Base-by-base conservation (phyloP, 495 filamentous ascomycete species). In the Parachaetomium inaequale region DNA sequence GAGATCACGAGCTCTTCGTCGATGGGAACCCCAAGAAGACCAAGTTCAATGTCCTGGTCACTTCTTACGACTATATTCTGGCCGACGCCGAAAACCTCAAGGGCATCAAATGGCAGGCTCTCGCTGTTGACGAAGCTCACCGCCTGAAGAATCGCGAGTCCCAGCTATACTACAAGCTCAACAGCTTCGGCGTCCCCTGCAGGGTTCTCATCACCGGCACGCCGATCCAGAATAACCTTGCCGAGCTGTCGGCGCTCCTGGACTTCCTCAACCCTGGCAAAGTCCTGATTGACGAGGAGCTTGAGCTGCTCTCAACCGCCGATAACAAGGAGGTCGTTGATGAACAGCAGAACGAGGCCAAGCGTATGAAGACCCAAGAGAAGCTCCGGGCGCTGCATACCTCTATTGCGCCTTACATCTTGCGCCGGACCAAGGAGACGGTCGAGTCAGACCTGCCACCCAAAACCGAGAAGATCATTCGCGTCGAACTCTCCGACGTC, bases 381-480 rank as follows among this genome's bases (percentile, higher is more conserved):
- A 82, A 82, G 59, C 76, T 84, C 4, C 74, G 75, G 31, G 87
- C 92, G 63, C 78, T 96, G 46, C 91, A 88, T 21, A 77, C 81
- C 7, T 81, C 87, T 4, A 92, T 97, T 66, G 82, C 89, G 28
- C 93, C 93, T 3, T 96, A 87, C 69, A 97, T 99, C 81, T 78
- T 99, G 43, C 89, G 94, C n/a, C 89, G 94, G 19, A 96, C 94
- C 10, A 99, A 99, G 74, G 90, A 94, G 63, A 96, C 91, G 45
- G 94, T 99, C 11, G 94, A 97, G 71, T 94, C 91, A 31, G 94
- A 97, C 60, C 79, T 99, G 31, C 94, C 94, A 5, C 91, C 92
- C 0, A 99, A 99, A 78, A 94, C 88, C 0, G 94, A 99, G 70
- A 98, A 97, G 78, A 99, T 98, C 65, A 96, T 99, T 69, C 90